phyloP scores from a whole-genome alignment of 2,329 filamentous ascomycete species.

The Penicillium sp. region DNA sequence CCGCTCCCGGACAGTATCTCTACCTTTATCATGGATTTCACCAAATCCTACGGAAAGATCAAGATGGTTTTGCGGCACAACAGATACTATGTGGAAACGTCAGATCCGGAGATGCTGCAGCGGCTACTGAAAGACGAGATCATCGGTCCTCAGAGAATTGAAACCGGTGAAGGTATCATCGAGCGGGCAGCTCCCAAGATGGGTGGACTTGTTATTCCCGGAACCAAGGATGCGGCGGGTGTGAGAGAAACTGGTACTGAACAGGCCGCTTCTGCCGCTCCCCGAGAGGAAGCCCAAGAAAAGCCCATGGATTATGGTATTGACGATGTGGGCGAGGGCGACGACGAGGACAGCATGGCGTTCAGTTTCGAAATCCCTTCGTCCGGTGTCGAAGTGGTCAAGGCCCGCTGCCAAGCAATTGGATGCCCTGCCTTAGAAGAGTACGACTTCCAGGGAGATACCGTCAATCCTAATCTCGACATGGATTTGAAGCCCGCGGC shows the following conservation, averaged over 20 bases:
- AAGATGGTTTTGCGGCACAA: slow-evolving; percentile 93
- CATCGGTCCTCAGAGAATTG: slow-evolving; percentile 72
- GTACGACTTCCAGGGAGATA: slow-evolving; percentile 93
- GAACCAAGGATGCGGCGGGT: slow-evolving; percentile 87
- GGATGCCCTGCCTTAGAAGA: slow-evolving; percentile 87
- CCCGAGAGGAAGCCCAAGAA: slow-evolving; percentile 42
- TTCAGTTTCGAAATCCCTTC: slow-evolving; percentile 90
- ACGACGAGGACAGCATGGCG: slow-evolving; percentile 72
- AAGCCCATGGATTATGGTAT: slow-evolving; percentile 65
- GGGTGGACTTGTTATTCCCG: slow-evolving; percentile 82
- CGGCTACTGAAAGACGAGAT: slow-evolving; percentile 76
- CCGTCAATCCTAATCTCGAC: slow-evolving; percentile 80
- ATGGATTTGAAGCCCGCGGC: slow-evolving; percentile 71
- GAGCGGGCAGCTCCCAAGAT: slow-evolving; percentile 80
- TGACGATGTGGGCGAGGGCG: slow-evolving; percentile 68
- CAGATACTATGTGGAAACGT: slow-evolving; percentile 87
- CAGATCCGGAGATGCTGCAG: slow-evolving; percentile 79
- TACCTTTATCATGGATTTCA: slow-evolving; percentile 73
- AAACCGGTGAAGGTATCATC: slow-evolving; percentile 66
- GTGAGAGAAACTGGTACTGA: slow-evolving; percentile 63
- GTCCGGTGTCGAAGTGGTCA: slow-evolving; percentile 74
- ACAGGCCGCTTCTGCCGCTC: slow-evolving; percentile 35
- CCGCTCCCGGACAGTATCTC: slow-evolving; percentile 74
- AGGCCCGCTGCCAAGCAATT: slow-evolving; percentile 81
- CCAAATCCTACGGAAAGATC: slow-evolving; percentile 88